A percentile compares a stretch with the other conserved stretches of the same genome.
Conservation (phyloP, 805 yeast species). For the Kluyveromyces wickerhamii region DNA sequence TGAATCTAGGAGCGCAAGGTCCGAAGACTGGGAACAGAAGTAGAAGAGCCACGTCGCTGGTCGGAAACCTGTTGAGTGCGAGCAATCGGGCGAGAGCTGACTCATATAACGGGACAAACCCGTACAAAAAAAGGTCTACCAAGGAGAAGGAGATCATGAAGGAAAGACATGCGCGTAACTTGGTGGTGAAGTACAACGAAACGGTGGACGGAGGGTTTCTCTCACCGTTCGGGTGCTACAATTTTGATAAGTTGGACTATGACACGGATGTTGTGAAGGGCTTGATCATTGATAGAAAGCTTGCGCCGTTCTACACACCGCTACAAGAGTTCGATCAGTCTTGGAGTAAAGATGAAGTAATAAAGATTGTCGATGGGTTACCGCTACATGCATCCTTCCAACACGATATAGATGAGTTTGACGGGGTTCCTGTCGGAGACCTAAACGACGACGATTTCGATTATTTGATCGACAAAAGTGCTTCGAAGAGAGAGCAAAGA, state of each 20-base stretch:
- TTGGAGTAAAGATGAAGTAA: constrained; percentile 67
- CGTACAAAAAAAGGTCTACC: constrained; percentile 33
- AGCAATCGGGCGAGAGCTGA: constrained; percentile 21
- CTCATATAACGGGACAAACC: constrained; percentile 11
- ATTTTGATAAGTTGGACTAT: constrained; percentile 63
- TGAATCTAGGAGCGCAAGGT: constrained; percentile 8
- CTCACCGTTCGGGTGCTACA: constrained; percentile 87
- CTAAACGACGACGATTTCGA: constrained; percentile 22
- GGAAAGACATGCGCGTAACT: constrained; percentile 46
- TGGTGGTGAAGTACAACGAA: constrained; percentile 56
- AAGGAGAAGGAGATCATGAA: constrained; percentile 47
- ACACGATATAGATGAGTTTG: constrained; percentile 32
- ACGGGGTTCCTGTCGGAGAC: constrained; percentile 27
- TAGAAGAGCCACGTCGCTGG: constrained; percentile 23
- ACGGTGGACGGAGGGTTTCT: constrained; percentile 89
- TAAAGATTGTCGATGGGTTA: constrained; percentile 41
- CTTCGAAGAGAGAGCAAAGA: constrained; percentile 27
- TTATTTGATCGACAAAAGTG: constrained; percentile 21
- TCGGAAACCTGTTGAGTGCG: constrained; percentile 18
- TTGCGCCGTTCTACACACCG: constrained; percentile 91
- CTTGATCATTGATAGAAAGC: constrained; percentile 55
- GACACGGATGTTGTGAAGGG: constrained; percentile 64
- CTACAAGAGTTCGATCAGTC: constrained; percentile 64
- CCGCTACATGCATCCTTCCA: constrained; percentile 48
- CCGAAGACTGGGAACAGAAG: constrained; percentile 7